Percentiles rank a stretch among this genome's conserved stretches.
phyloP scores from a whole-genome alignment of 2,329 filamentous ascomycete species.

The Xylariaceae sp. region DNA sequence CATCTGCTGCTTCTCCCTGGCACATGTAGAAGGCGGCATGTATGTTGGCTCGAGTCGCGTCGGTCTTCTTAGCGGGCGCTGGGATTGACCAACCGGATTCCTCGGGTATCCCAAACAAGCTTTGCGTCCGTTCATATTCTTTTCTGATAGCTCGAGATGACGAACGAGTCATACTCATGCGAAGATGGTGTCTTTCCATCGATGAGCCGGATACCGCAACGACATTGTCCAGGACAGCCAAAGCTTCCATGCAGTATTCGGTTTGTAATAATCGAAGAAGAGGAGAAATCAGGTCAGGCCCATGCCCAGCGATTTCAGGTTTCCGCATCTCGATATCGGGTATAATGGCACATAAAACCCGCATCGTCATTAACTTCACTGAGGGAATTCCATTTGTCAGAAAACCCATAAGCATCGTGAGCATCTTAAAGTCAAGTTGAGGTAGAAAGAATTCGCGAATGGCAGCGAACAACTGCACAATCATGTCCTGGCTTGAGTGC shows the following conservation, averaged over 20 bases:
- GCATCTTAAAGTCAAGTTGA: constrained; percentile 78
- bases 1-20: constrained; percentile 68
- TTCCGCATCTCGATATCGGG: constrained; percentile 93
- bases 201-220: constrained; percentile 92
- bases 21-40: constrained; percentile 97
- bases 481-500: constrained; percentile 75
- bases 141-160: constrained; percentile 87
- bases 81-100: constrained; percentile 96
- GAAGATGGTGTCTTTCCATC: constrained; percentile 90
- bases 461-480: constrained; percentile 74
- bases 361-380: constrained; percentile 94
- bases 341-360: constrained; percentile 82
- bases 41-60: constrained; percentile 86
- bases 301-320: constrained; percentile 86
- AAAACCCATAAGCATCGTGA: constrained; percentile 90
- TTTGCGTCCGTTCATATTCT: constrained; percentile 93
- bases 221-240: constrained; percentile 91
- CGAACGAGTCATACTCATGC: constrained; percentile 97
- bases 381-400: constrained; percentile 87
- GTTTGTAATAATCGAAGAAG: constrained; percentile 88
- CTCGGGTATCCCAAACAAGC: constrained; percentile 94
- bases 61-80: constrained; percentile 87
- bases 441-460: constrained; percentile 82
- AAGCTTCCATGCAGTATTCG: constrained; percentile 89
- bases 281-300: constrained; percentile 93